These are phyloP conservation scores for Hemisphaericaspora xylanilytica DNA, from an alignment of 1,139 yeast genomes.

Conservation along the genomic window DNA sequence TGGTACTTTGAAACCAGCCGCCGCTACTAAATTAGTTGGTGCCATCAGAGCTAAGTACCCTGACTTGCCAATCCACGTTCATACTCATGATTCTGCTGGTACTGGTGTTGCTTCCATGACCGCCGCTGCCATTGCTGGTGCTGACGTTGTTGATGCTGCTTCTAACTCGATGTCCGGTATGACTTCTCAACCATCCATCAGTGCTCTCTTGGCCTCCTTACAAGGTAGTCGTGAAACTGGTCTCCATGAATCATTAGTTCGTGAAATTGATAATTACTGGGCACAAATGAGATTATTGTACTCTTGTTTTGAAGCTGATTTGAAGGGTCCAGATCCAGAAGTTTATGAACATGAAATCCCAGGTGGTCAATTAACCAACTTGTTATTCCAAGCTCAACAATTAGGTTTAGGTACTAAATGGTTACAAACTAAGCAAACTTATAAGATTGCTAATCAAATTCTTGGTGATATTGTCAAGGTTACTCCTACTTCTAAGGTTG, in stretches of 20 bases:
- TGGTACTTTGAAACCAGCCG: conserved; percentile 94
- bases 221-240: conserved; percentile 85
- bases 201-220: conserved; percentile 87
- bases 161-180: conserved; percentile 96
- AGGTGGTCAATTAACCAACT: conserved; percentile 97
- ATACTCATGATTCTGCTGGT: conserved; percentile 99
- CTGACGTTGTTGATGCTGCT: conserved; percentile 97
- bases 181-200: conserved; percentile 97
- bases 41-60: conserved; percentile 86
- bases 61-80: conserved; percentile 93
- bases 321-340: conserved; percentile 99
- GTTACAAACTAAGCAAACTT: conserved; percentile 92
- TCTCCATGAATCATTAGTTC: conserved; percentile 61
- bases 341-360: conserved; percentile 98
- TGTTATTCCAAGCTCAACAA: conserved; percentile 98
- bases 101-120: conserved; percentile 98
- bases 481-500: conserved; percentile 98
- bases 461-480: conserved; percentile 97
- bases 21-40: conserved; percentile 79
- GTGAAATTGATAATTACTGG: conserved; percentile 93
- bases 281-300: conserved; percentile 96
- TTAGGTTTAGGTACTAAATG: conserved; percentile 95
- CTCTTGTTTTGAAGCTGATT: conserved; percentile 96
- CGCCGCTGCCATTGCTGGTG: conserved; percentile 93
- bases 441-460: conserved; percentile 82